Percentiles rank a stretch among this genome's conserved stretches.
Evolutionary conservation across 1,139 yeast species (phyloP).

Genomic region (Magnusiomyces sp.): DNA sequence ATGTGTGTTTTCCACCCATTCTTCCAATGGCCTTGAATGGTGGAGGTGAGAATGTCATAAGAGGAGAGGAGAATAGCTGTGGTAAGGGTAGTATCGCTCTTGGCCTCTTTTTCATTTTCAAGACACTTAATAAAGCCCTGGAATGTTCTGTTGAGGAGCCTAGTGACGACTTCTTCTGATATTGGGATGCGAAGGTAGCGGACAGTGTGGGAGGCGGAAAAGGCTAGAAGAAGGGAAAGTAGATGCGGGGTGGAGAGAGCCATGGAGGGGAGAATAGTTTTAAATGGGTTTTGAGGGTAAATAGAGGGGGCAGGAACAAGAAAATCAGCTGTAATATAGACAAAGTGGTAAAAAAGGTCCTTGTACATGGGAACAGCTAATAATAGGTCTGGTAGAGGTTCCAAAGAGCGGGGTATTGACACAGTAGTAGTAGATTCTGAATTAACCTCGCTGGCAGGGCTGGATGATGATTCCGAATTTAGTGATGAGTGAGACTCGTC

Average conservation of each 20-base stretch:
- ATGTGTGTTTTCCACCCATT: slow-evolving; percentile 55
- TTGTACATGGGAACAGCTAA: slow-evolving; percentile 51
- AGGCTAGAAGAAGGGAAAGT: slow-evolving; percentile 55
- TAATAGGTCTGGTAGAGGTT: slow-evolving; percentile 52
- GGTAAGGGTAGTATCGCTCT: slow-evolving; percentile 60
- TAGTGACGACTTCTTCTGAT: slow-evolving; percentile 43
- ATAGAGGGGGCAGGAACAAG: slow-evolving; percentile 60
- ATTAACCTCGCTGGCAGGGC: too few relatives aligned
- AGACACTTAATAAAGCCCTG: slow-evolving; percentile 47
- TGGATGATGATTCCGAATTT: not conserved
- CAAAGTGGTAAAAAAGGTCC: slow-evolving; percentile 55
- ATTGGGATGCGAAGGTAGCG: slow-evolving; percentile 29
- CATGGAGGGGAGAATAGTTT: slow-evolving; percentile 55
- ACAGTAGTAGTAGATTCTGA: not conserved
- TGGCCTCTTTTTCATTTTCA: slow-evolving; percentile 44
- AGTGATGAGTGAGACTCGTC: slow-evolving; percentile 3
- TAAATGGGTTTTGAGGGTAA: slow-evolving; percentile 61
- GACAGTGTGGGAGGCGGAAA: slow-evolving; percentile 48
- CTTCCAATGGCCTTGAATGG: slow-evolving; percentile 18
- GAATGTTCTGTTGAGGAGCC: slow-evolving; percentile 48
- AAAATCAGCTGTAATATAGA: slow-evolving; percentile 51
- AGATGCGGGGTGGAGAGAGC: slow-evolving; percentile 52
- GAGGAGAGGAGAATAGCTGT: slow-evolving; percentile 55
- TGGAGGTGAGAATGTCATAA: slow-evolving; percentile 47
- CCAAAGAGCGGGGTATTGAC: slow-evolving; percentile 42